Evolutionary conservation across 306 rosid genomes (phyloP).

Genomic region (Ammopiptanthus mongolicus): DNA sequence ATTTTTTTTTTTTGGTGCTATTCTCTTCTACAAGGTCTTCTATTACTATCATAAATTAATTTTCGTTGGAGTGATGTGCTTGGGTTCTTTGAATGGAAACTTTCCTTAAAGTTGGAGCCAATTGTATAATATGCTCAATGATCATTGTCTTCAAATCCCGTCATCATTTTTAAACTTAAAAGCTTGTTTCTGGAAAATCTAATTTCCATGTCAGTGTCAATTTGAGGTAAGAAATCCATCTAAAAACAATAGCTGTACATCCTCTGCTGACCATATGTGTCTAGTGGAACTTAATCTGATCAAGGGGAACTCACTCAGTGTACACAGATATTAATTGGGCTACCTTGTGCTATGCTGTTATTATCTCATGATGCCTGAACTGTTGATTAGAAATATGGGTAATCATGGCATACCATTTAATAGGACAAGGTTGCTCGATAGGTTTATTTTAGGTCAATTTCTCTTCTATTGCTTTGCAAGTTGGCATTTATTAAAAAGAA

Average conservation of each 20-base stretch:
- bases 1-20: neutral
- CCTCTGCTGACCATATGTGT: neutral
- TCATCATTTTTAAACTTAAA: neutral
- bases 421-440: constrained; percentile 12
- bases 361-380: neutral
- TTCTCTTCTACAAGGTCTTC: neutral
- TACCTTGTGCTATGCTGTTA: neutral
- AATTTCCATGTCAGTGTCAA: neutral
- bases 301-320: neutral
- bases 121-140: neutral
- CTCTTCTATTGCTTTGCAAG: neutral
- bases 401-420: neutral
- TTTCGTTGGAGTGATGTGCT: neutral
- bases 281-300: neutral
- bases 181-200: neutral
- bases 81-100: neutral
- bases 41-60: neutral
- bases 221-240: neutral
- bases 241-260: neutral
- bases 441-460: too few relatives aligned
- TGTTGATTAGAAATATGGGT: neutral
- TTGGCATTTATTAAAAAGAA: neutral
- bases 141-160: neutral
- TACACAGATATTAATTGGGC: neutral
- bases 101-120: neutral